These are phyloP conservation scores for Entomortierella lignicola DNA, from an alignment of 192 early-diverging fungal species.

Conservation along the genomic window DNA sequence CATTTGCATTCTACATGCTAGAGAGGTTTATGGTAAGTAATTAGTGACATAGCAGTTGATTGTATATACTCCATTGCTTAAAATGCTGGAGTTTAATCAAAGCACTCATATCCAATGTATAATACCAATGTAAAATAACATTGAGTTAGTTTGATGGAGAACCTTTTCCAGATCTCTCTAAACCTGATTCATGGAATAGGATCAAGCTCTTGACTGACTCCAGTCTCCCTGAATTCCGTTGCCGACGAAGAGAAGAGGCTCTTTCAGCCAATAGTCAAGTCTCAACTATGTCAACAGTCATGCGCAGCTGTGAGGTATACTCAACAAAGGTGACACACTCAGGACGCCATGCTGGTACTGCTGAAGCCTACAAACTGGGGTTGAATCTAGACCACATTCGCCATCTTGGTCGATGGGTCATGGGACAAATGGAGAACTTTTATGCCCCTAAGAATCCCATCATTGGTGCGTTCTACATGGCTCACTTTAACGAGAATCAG, in stretches of 20 bases:
- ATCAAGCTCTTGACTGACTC: no score
- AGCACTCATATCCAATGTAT: no score
- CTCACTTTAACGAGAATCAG: constrained; percentile 6
- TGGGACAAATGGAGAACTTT: constrained; percentile 12
- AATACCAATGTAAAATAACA: no score
- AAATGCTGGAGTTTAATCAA: no score
- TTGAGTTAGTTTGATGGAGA: no score
- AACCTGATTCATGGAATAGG: no score
- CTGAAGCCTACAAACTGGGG: constrained; percentile 13
- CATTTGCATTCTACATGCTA: constrained; percentile 40
- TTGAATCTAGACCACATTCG: constrained; percentile 1
- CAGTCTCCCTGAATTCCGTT: no score
- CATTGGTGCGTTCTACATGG: constrained; percentile 18
- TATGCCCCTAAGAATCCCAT: constrained; percentile 9
- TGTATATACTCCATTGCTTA: no score
- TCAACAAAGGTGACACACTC: constrained; percentile 4
- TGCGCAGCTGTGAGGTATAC: constrained; percentile 6
- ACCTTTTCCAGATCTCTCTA: no score
- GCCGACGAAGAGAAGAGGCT: no score
- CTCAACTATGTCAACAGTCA: background rate
- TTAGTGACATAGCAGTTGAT: no score
- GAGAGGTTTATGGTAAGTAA: constrained; percentile 25
- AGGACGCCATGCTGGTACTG: constrained; percentile 12
- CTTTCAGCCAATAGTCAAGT: constrained; percentile 1
- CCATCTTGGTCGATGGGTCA: constrained; percentile 18